Evolutionary conservation across 805 yeast genomes (phyloP).

Genomic region (Wickerhamiella sergipiensis): DNA sequence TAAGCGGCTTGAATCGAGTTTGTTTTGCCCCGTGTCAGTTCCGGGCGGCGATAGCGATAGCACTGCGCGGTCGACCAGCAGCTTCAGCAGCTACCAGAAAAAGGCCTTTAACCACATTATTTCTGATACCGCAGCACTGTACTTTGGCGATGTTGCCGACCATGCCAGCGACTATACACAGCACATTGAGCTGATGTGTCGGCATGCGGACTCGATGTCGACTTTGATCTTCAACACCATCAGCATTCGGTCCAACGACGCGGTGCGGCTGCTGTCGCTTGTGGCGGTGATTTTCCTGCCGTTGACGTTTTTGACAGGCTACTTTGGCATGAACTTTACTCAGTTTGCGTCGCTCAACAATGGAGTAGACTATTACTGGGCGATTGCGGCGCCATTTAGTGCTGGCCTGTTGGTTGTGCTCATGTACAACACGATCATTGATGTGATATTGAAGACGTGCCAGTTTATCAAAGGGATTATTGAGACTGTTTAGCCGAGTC

Average conservation of each 20-base stretch:
- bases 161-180: constrained; percentile 39
- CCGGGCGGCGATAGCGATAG: not conserved
- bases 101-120: constrained; percentile 10
- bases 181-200: constrained; percentile 41
- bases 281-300: constrained; percentile 49
- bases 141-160: constrained; percentile 43
- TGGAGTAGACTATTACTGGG: constrained; percentile 35
- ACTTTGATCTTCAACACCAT: constrained; percentile 44
- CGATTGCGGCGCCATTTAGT: constrained; percentile 29
- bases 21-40: not conserved
- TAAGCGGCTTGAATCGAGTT: not conserved
- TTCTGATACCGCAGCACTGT: constrained; percentile 33
- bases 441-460: constrained; percentile 7
- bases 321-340: constrained; percentile 44
- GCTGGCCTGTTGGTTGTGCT: constrained; percentile 20
- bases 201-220: constrained; percentile 37
- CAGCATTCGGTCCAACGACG: constrained; percentile 39
- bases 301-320: constrained; percentile 46
- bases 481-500: not conserved
- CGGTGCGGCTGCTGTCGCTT: constrained; percentile 40
- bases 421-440: constrained; percentile 14
- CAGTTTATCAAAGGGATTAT: constrained; percentile 9
- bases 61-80: not conserved
- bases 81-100: not conserved
- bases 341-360: constrained; percentile 29